Base-by-base conservation (phyloP, 208 protist species). In the Trichomonas vaginalis region DNA sequence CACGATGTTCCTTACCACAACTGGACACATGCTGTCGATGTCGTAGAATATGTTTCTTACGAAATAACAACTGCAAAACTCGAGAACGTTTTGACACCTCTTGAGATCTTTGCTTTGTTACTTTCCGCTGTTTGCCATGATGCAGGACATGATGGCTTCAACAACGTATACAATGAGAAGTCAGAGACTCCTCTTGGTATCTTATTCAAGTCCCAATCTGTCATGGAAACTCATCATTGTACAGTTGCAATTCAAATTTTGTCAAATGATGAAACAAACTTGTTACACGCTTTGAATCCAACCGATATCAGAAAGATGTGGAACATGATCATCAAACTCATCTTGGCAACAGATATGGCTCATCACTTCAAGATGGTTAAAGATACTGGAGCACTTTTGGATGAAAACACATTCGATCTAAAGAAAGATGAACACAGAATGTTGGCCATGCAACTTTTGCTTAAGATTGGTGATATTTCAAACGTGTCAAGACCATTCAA, bases 111-210 rank as follows among this genome's bases (percentile, higher is more conserved):
- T 32, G 98, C 98, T 1, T 95, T 97, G 17, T 15, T 99, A 15
- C 96, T 99, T n/a, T 97, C 98, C n/a, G 98, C 98, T n/a, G 97
- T 98, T 35, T 97, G 98, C 88, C 98, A 99, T 97, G 98, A 99
- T 97, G 98, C 98, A 96, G 98, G 99, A 95, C 98, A 99, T 96
- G 98, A 98, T 0, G 98, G 98, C 45, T 95, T 99, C 47, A 99
- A 99, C 97, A 99, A 99, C 97, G 98, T 98, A 96, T 99, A 99
- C 96, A 98, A 98, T 96, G 97, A 98, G n/a, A 98, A 98, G 95
- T 98, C 98, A 21, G 96, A 97, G 95, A 97, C 98, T 10, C 97
- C 98, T 95, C 97, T 99, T 45, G 98, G 98, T 47, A 97, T 98
- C 6, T 82, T 47, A 35, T 98, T 97, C 96, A 98, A 98, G 95